Base-by-base conservation (phyloP, 305 asterid genomes). In the Fraxinus latifolia region DNA sequence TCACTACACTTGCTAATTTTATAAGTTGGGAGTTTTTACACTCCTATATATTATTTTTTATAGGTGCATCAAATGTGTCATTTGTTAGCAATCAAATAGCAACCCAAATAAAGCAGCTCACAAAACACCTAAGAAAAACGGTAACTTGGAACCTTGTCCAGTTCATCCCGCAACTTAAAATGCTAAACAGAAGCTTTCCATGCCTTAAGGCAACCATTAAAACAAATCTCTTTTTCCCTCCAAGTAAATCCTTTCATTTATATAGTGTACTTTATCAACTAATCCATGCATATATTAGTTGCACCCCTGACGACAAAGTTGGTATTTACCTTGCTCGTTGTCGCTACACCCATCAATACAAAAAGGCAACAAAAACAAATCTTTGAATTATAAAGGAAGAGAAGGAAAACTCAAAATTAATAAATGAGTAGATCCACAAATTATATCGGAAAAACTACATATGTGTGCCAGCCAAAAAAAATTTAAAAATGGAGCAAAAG, bases 371-470 rank as follows among this genome's bases (percentile, higher is more conserved):
- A 39, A 71, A 4, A 4, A 27, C 21, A 29, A 27, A 29, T 29
- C 74, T 3, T 3, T 68, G 34, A 5, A 14, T 71, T n/a, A 32
- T 14, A 32, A 2, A 12, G 39, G 44, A 27, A 71, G 23, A 71
- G 37, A 71, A n/a, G 47, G 44, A 32, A 68, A 71, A 65, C 19
- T 71, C 44, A 32, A 71, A 70, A 60, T 78, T 50, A 79, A 36
- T 32, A 82, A 82, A 76, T 37, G 77, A 19, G 21, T 74, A 42
- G 21, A 53, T 12, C 80, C 78, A 42, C 80, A 27, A 70, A 82
- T 80, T 77, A 68, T 19, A 11, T 5, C 78, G 17, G 77, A 78
- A 42, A 31, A 37, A 74, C 31, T 74, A 34, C 34, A 77, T 4
- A 65, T 27, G 47, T 27, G 47, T 47, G 14, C 53, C 21, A 42